Percentiles rank a stretch among this genome's conserved stretches.
Conservation (phyloP, 768 basidiomycete genomes). For the Termitomyces heimii region DNA sequence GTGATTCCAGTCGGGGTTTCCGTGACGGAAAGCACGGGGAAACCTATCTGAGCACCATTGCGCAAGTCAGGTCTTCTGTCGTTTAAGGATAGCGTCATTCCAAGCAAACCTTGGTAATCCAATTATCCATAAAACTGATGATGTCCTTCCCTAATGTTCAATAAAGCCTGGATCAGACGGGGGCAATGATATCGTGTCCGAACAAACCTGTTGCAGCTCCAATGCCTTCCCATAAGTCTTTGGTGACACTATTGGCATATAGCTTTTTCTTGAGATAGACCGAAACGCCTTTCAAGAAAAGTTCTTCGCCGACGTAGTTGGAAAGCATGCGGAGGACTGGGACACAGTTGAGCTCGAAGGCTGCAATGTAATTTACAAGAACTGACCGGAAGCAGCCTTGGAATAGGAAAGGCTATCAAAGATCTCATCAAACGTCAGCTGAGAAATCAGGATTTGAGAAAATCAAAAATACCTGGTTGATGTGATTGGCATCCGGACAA, state of each 20-base stretch:
- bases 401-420: constrained; percentile 87
- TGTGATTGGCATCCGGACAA: constrained; percentile 80
- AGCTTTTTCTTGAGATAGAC: constrained; percentile 87
- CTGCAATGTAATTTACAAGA: not conserved
- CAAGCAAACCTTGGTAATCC: constrained; percentile 68
- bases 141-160: constrained; percentile 51
- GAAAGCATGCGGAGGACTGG: constrained; percentile 91
- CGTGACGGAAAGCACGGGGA: constrained; percentile 83
- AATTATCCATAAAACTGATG: constrained; percentile 80
- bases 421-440: constrained; percentile 41
- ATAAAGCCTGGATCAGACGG: not conserved
- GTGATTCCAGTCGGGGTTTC: constrained; percentile 68
- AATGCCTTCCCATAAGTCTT: constrained; percentile 87
- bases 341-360: not conserved
- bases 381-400: constrained; percentile 70
- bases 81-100: not conserved
- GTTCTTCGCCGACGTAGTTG: constrained; percentile 82
- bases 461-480: constrained; percentile 51
- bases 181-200: not conserved
- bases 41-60: constrained; percentile 46
- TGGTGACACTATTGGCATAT: constrained; percentile 80
- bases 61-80: constrained; percentile 25
- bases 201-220: constrained; percentile 55
- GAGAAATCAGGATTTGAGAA: not conserved
- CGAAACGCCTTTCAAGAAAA: constrained; percentile 83